phyloP scores from a whole-genome alignment of 169 alveolate genomes.

The Eimeria zaria region DNA sequence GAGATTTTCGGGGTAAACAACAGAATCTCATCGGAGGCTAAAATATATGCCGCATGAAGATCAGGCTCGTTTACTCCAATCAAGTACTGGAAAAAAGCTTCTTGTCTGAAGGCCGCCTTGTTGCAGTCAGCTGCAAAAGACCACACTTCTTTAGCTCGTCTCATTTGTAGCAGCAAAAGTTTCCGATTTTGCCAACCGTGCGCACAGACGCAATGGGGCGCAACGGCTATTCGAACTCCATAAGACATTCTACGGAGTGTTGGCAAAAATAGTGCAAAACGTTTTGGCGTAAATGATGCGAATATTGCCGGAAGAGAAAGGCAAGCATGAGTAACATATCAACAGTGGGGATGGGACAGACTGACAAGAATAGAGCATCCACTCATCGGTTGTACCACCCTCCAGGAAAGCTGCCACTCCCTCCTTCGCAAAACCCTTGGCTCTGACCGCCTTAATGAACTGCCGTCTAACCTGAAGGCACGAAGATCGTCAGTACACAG shows the following conservation, averaged over 20 bases:
- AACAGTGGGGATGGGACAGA: background rate
- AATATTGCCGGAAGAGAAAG: background rate
- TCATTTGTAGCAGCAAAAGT: background rate
- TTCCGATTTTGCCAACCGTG: background rate
- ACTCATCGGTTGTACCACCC: conserved; percentile 81
- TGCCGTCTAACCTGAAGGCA: conserved; percentile 49
- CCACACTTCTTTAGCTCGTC: background rate
- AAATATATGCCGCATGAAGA: conserved; percentile 37
- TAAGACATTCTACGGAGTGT: background rate
- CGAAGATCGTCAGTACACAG: background rate
- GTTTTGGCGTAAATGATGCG: background rate
- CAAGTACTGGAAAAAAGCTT: conserved; percentile 72
- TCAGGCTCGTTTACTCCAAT: conserved; percentile 80
- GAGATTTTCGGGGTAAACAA: conserved; percentile 65
- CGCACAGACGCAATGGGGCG: background rate
- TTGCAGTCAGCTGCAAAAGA: conserved; percentile 75
- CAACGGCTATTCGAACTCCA: background rate
- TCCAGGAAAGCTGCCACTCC: conserved; percentile 58
- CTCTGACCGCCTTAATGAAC: conserved; percentile 5
- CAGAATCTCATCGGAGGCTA: conserved; percentile 12
- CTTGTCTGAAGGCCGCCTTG: conserved; percentile 78
- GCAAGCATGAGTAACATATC: background rate
- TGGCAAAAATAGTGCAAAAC: background rate
- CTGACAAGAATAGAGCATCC: conserved; percentile 79
- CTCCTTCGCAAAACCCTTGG: background rate